A percentile compares a stretch with the other conserved stretches of the same genome.
These are phyloP conservation scores for Candida boleticola DNA, from an alignment of 805 yeast genomes.

Conservation along the genomic window DNA sequence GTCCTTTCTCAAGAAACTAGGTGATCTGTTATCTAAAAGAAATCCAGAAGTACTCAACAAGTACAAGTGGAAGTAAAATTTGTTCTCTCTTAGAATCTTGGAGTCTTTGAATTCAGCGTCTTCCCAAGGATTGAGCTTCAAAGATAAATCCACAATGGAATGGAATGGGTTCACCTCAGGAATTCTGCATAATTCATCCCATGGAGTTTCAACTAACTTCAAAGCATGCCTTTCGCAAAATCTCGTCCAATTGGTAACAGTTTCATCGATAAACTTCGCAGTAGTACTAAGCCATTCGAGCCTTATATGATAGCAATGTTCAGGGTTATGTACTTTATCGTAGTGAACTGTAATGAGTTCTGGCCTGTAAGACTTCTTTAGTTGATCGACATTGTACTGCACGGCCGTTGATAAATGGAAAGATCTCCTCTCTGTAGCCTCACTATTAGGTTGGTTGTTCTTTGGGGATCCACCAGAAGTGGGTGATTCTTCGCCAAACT, in stretches of 20 bases:
- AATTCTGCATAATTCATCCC: slow-evolving; percentile 78
- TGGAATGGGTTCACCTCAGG: slow-evolving; percentile 84
- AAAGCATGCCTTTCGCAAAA: slow-evolving; percentile 85
- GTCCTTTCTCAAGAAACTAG: slow-evolving; percentile 54
- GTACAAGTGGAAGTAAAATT: slow-evolving; percentile 74
- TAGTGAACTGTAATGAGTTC: slow-evolving; percentile 83
- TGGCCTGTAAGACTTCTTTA: slow-evolving; percentile 65
- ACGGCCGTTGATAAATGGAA: slow-evolving; percentile 59
- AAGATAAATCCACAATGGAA: slow-evolving; percentile 67
- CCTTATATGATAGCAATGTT: slow-evolving; percentile 87
- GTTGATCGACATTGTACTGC: slow-evolving; percentile 72
- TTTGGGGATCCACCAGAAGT: neutral
- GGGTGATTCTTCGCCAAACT: neutral
- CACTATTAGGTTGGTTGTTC: too few species aligned
- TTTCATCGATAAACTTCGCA: slow-evolving; percentile 78
- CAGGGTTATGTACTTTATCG: slow-evolving; percentile 90
- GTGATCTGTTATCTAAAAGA: slow-evolving; percentile 76
- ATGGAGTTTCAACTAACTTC: slow-evolving; percentile 78
- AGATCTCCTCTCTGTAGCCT: slow-evolving; percentile 22
- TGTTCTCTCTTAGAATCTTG: slow-evolving; percentile 46
- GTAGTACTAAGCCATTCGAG: slow-evolving; percentile 93
- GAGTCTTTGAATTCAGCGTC: slow-evolving; percentile 50
- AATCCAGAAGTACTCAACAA: slow-evolving; percentile 71
- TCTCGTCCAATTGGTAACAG: slow-evolving; percentile 73
- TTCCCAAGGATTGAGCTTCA: slow-evolving; percentile 71